phyloP scores from a whole-genome alignment of 345 rosid genomes.

The Gossypium mustelinum region DNA sequence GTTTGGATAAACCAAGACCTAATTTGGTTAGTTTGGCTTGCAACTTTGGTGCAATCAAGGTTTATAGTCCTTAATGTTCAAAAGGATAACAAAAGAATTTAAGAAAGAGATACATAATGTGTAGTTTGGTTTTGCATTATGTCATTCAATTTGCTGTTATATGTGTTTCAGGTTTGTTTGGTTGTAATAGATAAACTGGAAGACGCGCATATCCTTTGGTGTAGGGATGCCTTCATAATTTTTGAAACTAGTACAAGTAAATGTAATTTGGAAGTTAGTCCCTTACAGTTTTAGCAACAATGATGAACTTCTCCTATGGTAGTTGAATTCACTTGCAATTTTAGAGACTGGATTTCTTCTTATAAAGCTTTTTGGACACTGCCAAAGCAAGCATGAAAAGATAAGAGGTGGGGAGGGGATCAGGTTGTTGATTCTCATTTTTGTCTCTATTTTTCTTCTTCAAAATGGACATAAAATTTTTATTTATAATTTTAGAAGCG shows the following conservation, averaged over 20 bases:
- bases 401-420: background rate
- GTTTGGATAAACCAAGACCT: too few species aligned
- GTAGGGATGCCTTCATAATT: background rate
- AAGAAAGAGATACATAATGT: too few species aligned
- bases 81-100: too few species aligned
- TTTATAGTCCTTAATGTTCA: too few species aligned
- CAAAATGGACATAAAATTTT: background rate
- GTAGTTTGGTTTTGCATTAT: too few species aligned
- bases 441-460: background rate
- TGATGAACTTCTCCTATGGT: background rate
- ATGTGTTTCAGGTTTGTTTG: background rate
- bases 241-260: background rate
- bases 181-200: background rate
- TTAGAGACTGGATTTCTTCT: background rate
- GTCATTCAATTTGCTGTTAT: background rate
- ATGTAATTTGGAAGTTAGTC: background rate
- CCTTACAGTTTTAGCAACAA: background rate
- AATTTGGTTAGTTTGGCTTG: too few species aligned
- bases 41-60: too few species aligned
- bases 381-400: background rate
- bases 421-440: background rate
- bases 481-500: too few species aligned
- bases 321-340: background rate
- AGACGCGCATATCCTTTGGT: background rate
- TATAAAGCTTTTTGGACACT: background rate